Percentiles rank a stretch among this genome's conserved stretches.
Evolutionary conservation across 306 rosid species (phyloP).

Genomic region (Inga laurina): DNA sequence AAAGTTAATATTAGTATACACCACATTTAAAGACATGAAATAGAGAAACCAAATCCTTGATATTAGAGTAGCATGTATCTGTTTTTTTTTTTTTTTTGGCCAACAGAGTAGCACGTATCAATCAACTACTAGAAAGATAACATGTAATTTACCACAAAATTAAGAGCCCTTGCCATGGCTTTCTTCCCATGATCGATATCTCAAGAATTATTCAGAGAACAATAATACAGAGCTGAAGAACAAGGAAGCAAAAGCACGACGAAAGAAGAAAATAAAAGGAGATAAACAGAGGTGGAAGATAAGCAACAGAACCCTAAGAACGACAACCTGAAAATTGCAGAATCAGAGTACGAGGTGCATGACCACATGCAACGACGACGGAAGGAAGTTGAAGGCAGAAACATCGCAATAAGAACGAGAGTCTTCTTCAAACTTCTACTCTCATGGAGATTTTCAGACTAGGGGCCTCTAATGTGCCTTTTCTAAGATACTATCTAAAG

Average conservation of each 20-base stretch:
- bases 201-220: neutral
- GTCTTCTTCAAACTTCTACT: too few relatives aligned
- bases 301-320: neutral
- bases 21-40: slow-evolving; percentile 16
- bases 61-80: too few relatives aligned
- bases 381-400: too few relatives aligned
- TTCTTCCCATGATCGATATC: slow-evolving; percentile 4
- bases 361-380: neutral
- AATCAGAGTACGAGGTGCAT: neutral
- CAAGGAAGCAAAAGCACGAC: slow-evolving; percentile 7
- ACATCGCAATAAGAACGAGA: too few relatives aligned
- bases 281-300: neutral
- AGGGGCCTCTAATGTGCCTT: too few relatives aligned
- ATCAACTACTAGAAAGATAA: neutral
- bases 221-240: neutral
- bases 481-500: too few relatives aligned
- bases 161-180: neutral
- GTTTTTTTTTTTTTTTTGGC: too few relatives aligned
- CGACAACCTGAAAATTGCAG: neutral
- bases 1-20: slow-evolving; percentile 5
- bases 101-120: neutral
- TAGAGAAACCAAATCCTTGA: neutral
- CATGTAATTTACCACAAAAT: neutral
- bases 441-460: too few relatives aligned
- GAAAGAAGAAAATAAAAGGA: neutral